These are phyloP conservation scores for Stentor roeselii DNA, from an alignment of 73 alveolate species.

Conservation along the genomic window DNA sequence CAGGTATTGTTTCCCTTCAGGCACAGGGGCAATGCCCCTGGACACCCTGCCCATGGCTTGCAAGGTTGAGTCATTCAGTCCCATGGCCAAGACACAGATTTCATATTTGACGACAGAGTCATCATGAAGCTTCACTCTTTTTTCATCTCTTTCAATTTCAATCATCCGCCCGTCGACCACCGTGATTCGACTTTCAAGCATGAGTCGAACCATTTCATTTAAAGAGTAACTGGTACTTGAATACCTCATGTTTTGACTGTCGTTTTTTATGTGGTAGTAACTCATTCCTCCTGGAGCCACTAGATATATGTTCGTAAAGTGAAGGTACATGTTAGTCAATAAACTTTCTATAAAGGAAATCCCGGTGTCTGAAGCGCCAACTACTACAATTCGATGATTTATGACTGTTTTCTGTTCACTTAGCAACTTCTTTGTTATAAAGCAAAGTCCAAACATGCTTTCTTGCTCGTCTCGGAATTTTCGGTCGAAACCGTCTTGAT, in stretches of 20 bases:
- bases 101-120: slow-evolving; percentile 92
- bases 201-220: slow-evolving; percentile 86
- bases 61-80: slow-evolving; percentile 87
- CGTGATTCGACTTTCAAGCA: slow-evolving; percentile 94
- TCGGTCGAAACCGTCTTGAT: slow-evolving; percentile 87
- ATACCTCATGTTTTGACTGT: slow-evolving; percentile 80
- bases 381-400: slow-evolving; percentile 94
- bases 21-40: slow-evolving; percentile 76
- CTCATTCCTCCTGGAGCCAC: slow-evolving; percentile 98
- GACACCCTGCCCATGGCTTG: slow-evolving; percentile 56
- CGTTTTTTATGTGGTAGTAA: slow-evolving; percentile 85
- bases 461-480: slow-evolving; percentile 89
- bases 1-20: slow-evolving; percentile 50
- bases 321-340: slow-evolving; percentile 84
- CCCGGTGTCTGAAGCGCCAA: slow-evolving; percentile 98
- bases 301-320: slow-evolving; percentile 88
- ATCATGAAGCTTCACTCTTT: slow-evolving; percentile 89
- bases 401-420: slow-evolving; percentile 89
- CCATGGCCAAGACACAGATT: slow-evolving; percentile 88
- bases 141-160: slow-evolving; percentile 90
- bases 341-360: slow-evolving; percentile 94
- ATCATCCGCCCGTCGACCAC: slow-evolving; percentile 94
- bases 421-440: slow-evolving; percentile 83
- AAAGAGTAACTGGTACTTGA: slow-evolving; percentile 87
- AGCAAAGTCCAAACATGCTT: slow-evolving; percentile 88